Evolutionary conservation across 495 filamentous ascomycete genomes (phyloP).

Genomic region (Parachaetomium inaequale): DNA sequence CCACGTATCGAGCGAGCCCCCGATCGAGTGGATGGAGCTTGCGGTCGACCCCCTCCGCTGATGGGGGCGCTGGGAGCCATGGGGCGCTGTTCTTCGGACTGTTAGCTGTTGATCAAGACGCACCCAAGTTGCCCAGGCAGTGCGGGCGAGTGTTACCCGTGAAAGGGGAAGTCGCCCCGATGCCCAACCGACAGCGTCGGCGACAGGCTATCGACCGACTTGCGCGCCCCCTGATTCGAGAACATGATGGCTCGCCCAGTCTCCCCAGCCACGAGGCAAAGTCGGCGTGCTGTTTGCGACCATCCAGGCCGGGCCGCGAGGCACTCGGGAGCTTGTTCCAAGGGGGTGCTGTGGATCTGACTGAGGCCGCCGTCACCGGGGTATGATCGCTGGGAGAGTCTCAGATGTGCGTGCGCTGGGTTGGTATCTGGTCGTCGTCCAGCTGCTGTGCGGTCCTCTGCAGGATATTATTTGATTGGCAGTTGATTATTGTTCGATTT

Average conservation of each 20-base stretch:
- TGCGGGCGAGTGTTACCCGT: constrained; percentile 29
- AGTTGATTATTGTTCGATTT: not conserved
- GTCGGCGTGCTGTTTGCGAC: constrained; percentile 10
- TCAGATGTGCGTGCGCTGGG: not conserved
- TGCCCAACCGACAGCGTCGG: constrained; percentile 47
- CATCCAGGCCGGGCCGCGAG: constrained; percentile 23
- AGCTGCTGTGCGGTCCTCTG: not conserved
- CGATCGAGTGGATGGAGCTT: constrained; percentile 80
- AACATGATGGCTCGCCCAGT: constrained; percentile 53
- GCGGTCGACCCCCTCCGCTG: constrained; percentile 73
- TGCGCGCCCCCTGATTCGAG: constrained; percentile 58
- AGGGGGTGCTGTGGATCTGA: not conserved
- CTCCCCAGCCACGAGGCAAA: constrained; percentile 29
- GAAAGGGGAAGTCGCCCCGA: constrained; percentile 60
- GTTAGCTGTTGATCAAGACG: constrained; percentile 27
- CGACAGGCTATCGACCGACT: constrained; percentile 66
- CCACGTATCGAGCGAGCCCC: constrained; percentile 65
- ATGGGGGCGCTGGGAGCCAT: constrained; percentile 26
- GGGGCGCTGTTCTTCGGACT: constrained; percentile 26
- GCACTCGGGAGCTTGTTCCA: not conserved
- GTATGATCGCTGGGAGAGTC: constrained; percentile 30
- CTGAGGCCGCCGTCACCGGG: constrained; percentile 27
- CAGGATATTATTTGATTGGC: constrained; percentile 1
- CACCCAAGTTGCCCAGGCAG: constrained; percentile 4
- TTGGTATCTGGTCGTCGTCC: not conserved